A percentile compares a stretch with the other conserved stretches of the same genome.
Evolutionary conservation across 1,284 basidiomycete species (phyloP).

Genomic region (Rugosomyces carneus): DNA sequence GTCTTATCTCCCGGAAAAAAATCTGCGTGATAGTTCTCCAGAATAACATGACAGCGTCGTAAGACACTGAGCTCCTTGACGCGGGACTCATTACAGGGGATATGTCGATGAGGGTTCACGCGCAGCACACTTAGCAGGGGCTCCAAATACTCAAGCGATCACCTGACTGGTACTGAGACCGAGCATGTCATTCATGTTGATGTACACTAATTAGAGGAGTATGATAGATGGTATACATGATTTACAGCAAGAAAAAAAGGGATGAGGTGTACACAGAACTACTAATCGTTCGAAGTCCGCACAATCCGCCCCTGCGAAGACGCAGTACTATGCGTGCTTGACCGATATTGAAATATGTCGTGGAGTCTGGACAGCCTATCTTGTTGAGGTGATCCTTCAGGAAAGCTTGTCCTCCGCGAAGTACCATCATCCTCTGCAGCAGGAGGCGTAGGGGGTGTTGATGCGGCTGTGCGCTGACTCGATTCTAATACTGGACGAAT

Average conservation of each 20-base stretch:
- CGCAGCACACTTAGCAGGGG: too few species aligned
- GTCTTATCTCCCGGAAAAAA: slow-evolving; percentile 96
- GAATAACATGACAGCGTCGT: slow-evolving; percentile 66
- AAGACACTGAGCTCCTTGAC: slow-evolving; percentile 30
- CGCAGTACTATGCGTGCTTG: slow-evolving; percentile 59
- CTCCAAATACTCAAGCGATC: background rate
- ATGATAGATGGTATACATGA: slow-evolving; percentile 10
- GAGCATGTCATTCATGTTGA: slow-evolving; percentile 10
- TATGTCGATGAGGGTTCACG: background rate
- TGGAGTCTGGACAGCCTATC: slow-evolving; percentile 71
- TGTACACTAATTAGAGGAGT: background rate
- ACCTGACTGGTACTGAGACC: background rate
- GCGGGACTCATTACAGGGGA: slow-evolving; percentile 13
- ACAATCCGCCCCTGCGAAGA: slow-evolving; percentile 44
- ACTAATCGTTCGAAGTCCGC: slow-evolving; percentile 13
- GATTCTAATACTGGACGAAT: slow-evolving; percentile 57
- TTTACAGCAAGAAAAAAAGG: slow-evolving; percentile 6
- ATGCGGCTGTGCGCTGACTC: slow-evolving; percentile 30
- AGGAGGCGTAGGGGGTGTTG: slow-evolving; percentile 28
- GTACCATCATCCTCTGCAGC: slow-evolving; percentile 19
- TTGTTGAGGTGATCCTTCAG: slow-evolving; percentile 33
- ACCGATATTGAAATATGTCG: slow-evolving; percentile 76
- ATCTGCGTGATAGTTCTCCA: slow-evolving; percentile 88
- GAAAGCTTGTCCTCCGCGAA: slow-evolving; percentile 23
- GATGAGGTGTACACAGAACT: background rate